These are phyloP conservation scores for Fusarium bactridioides DNA, from an alignment of 2,329 filamentous ascomycete species.

Conservation along the genomic window DNA sequence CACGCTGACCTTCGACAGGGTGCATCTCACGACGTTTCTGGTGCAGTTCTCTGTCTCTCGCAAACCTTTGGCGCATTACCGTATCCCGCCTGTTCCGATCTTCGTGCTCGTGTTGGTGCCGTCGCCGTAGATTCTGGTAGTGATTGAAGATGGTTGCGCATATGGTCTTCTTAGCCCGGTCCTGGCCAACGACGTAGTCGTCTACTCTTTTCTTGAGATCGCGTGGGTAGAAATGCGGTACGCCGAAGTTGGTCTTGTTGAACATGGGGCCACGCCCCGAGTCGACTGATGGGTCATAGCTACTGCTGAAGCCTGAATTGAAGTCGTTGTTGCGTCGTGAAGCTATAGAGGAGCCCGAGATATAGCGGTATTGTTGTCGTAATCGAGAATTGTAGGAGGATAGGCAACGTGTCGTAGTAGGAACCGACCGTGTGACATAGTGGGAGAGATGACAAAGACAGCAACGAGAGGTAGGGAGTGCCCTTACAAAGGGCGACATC, in stretches of 20 bases:
- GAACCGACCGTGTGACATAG: constrained; percentile 1
- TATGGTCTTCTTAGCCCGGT: constrained; percentile 91
- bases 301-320: constrained; percentile 66
- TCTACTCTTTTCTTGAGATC: constrained; percentile 90
- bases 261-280: constrained; percentile 68
- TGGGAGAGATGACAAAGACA: constrained; percentile 17
- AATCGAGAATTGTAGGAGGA: background rate
- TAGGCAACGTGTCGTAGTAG: background rate
- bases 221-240: constrained; percentile 69
- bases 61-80: constrained; percentile 73
- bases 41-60: constrained; percentile 69
- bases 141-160: constrained; percentile 96
- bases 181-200: constrained; percentile 95
- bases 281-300: constrained; percentile 64
- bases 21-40: constrained; percentile 67
- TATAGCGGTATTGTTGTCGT: constrained; percentile 38
- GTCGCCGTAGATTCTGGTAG: constrained; percentile 84
- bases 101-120: constrained; percentile 78
- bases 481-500: constrained; percentile 41
- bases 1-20: constrained; percentile 76
- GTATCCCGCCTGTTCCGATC: constrained; percentile 68
- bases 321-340: constrained; percentile 58
- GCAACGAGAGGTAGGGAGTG: constrained; percentile 25
- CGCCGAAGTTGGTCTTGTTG: constrained; percentile 63
- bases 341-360: constrained; percentile 35